Base-by-base conservation (phyloP, 148 eudicot genomes). In the Persicaria tinctoria region DNA sequence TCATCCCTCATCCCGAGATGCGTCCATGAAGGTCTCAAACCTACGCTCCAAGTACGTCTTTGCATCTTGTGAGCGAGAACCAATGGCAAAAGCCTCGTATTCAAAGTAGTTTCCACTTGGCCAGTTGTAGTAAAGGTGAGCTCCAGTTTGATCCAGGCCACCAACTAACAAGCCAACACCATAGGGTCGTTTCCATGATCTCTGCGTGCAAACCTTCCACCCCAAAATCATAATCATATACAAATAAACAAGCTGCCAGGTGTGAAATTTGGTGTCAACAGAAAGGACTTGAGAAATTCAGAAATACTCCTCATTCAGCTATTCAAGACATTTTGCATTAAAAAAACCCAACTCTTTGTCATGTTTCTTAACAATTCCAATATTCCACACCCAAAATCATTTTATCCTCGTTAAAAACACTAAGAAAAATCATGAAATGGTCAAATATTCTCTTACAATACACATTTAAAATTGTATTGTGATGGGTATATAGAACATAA, bases 61-160 rank as follows among this genome's bases (percentile, higher is more conserved):
- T 51, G 98, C 98, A 76, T 97, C 97, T 81, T 95, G 97, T 76
- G 98, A 93, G 68, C 98, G 89, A 20, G 98, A 89, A 5, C 98
- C 98, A 51, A 93, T 91, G 8, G 98, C 97, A 84, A 95, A 95
- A 72, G 97, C 97, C 81, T 92, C 89, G 68, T 92, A 95, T 76
- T 95, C 98, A 27, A 95, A 92, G 82, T 92, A 92, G 76, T 92
- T 95, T 57, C 98, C 98, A 76, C 98, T 95, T 13, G 98, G 98
- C 53, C 98, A 95, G 90, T 95, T 95, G 88, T 95, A 92, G 80
- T 92, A 95, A 38, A 95, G 93, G 81, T 95, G 97, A 59, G 98
- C 96, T 13, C 98, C 98, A 47, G 96, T 87, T 80, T 92, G 97
- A 80, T 95, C 98, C 80, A 95, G 84, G 45, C 98, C 98, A 51